These are phyloP conservation scores for Leptodermis oblonga DNA, from an alignment of 257 asterid species.

Conservation along the genomic window DNA sequence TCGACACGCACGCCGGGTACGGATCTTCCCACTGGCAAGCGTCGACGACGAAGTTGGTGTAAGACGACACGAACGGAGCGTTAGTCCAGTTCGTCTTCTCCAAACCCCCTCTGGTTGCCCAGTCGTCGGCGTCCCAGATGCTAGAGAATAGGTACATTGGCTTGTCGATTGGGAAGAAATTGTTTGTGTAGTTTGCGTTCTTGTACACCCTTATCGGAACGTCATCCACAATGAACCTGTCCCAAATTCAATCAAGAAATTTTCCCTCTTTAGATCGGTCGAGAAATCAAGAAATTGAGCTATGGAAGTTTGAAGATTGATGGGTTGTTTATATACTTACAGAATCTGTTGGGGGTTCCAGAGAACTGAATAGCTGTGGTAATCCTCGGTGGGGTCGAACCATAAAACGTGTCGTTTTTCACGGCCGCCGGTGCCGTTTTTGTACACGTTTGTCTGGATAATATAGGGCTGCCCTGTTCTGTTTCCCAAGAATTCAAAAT, in stretches of 20 bases:
- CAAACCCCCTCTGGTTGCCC: conserved; percentile 96
- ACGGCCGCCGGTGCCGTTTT: conserved; percentile 87
- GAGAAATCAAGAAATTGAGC: no score
- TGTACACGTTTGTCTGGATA: conserved; percentile 83
- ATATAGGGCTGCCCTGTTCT: conserved; percentile 81
- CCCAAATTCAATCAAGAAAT: background rate
- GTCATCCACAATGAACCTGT: conserved; percentile 73
- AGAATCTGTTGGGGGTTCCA: conserved; percentile 78
- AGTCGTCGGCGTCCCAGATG: conserved; percentile 97
- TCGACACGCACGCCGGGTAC: conserved; percentile 71
- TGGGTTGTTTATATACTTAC: conserved; percentile 58
- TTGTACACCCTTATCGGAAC: conserved; percentile 80
- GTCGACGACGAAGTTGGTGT: conserved; percentile 64
- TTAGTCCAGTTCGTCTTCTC: conserved; percentile 92
- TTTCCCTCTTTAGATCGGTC: no score
- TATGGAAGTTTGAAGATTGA: no score
- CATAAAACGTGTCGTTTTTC: conserved; percentile 87
- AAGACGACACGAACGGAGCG: conserved; percentile 86
- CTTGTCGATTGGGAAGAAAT: conserved; percentile 72
- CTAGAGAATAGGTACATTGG: conserved; percentile 94
- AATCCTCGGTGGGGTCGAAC: conserved; percentile 90
- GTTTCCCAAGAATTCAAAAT: conserved; percentile 93
- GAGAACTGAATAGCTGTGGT: conserved; percentile 69
- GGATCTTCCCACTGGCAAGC: conserved; percentile 93
- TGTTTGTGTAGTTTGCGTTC: conserved; percentile 87